Conservation (phyloP, 345 rosid species). For the Alliaria petiolata region DNA sequence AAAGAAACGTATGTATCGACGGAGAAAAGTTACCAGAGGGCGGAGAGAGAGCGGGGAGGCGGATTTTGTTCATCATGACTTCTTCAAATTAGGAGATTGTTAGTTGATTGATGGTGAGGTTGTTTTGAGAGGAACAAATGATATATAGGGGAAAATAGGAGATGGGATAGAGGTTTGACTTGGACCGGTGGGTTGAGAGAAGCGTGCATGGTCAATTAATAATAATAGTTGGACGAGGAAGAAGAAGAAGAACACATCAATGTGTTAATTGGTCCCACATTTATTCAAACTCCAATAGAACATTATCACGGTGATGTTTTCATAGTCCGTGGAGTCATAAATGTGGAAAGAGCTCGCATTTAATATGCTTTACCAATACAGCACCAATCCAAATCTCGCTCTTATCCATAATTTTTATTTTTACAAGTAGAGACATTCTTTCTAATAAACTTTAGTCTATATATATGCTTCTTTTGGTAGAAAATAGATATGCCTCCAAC, state of each 20-base stretch:
- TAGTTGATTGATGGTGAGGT: conserved; percentile 17
- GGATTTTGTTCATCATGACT: conserved; percentile 27
- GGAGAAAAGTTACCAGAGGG: conserved; percentile 17
- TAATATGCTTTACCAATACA: not conserved
- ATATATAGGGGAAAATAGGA: conserved; percentile 20
- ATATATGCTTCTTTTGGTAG: too few species aligned
- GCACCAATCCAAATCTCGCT: not conserved
- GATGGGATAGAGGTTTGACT: conserved; percentile 29
- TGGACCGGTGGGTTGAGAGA: conserved; percentile 30
- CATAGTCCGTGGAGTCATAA: not conserved
- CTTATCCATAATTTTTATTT: conserved; percentile 4
- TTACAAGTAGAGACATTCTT: not conserved
- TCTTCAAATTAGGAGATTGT: conserved; percentile 14
- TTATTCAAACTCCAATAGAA: not conserved
- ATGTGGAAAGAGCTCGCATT: conserved; percentile 10
- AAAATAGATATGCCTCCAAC: too few species aligned
- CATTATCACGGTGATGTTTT: not conserved
- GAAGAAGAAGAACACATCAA: conserved; percentile 12
- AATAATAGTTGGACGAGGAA: conserved; percentile 7
- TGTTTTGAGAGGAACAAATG: not conserved
- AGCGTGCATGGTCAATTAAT: not conserved
- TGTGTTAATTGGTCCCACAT: conserved; percentile 11
- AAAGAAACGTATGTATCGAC: not conserved
- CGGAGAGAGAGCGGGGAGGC: conserved; percentile 7
- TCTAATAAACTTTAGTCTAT: not conserved